Evolutionary conservation across 2,329 filamentous ascomycete genomes (phyloP), one percentile per base, ranked within the genome.

Genomic region (Fusarium papillatum): DNA sequence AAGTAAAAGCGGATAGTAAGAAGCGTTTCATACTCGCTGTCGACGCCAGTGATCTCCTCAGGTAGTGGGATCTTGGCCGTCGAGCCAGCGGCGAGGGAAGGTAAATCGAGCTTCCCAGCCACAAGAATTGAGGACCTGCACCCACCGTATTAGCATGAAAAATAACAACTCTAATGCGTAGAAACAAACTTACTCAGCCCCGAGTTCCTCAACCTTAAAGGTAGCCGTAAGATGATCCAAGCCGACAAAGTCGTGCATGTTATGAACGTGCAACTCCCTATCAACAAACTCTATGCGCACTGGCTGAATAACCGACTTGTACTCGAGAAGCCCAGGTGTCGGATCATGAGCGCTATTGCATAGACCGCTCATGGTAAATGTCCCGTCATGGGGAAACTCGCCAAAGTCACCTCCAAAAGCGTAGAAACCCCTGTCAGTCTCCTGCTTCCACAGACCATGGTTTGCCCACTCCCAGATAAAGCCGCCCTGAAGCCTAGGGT

Each of bases 391-490:
- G 0, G 90, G 90, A 3, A 86, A 83, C 68, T 92, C 90, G 17
- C 88, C 88, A 80, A 91, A 92, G 78, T 92, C 90, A 6, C 90
- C 90, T 5, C 90, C 90, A 66, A 91, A 92, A 1, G 84, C 90
- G 34, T 67, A 67, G 29, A 62, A 70, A 8, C 26, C 26, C 2
- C 10, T n/a, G 16, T 34, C 50, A 17, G n/a, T 39, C 11, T 67
- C 43, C 9, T 57, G 46, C 9, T 67, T 48, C 17, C n/a, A 14
- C 36, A 60, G 29, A 48, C 65, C 68, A 31, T 91, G 90, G 72
- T 91, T 92, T 1, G 87, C 87, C 90, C 90, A 92, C 77, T 92
- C 90, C 90, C 90, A 92, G 6, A 92, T 87, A 61, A 89, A 91
- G 0, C 92, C 93, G 8, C 93, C 93, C 83, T 93, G 92, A 0